phyloP scores from a whole-genome alignment of 257 asterid genomes.

The Solanum megistacrolobum region DNA sequence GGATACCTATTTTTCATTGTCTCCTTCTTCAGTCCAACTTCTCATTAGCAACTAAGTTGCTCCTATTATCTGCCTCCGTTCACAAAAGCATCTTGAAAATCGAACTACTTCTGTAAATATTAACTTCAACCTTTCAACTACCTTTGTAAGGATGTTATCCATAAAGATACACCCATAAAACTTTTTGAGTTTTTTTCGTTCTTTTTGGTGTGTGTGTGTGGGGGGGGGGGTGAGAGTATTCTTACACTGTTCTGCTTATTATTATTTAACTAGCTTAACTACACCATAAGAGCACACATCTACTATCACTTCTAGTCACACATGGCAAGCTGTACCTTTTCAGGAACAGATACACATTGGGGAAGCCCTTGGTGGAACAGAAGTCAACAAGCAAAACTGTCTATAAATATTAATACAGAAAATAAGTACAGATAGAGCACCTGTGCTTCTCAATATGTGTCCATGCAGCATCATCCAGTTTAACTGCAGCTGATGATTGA shows the following conservation, averaged over 20 bases:
- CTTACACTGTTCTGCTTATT: neutral
- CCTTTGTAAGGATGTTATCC: neutral
- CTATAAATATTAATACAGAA: neutral
- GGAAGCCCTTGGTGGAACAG: neutral
- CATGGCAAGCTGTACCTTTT: neutral
- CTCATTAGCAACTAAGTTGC: neutral
- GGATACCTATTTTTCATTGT: neutral
- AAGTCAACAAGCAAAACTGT: neutral
- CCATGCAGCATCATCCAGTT: constrained; percentile 72
- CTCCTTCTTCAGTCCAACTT: neutral
- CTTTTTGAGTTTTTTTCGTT: neutral
- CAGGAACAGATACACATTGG: neutral
- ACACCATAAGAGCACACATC: neutral
- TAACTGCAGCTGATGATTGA: constrained; percentile 36
- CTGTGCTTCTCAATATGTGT: constrained; percentile 80
- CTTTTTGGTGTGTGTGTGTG: neutral
- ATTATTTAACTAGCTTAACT: neutral
- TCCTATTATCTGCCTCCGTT: neutral
- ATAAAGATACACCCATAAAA: neutral
- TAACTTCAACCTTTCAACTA: neutral
- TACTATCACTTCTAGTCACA: neutral
- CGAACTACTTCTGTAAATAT: neutral
- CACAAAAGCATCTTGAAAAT: neutral
- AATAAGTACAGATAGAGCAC: constrained; percentile 15
- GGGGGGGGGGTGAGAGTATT: neutral